These are phyloP conservation scores for Taphrina betulina DNA, from an alignment of 1,139 yeast genomes.

Conservation along the genomic window DNA sequence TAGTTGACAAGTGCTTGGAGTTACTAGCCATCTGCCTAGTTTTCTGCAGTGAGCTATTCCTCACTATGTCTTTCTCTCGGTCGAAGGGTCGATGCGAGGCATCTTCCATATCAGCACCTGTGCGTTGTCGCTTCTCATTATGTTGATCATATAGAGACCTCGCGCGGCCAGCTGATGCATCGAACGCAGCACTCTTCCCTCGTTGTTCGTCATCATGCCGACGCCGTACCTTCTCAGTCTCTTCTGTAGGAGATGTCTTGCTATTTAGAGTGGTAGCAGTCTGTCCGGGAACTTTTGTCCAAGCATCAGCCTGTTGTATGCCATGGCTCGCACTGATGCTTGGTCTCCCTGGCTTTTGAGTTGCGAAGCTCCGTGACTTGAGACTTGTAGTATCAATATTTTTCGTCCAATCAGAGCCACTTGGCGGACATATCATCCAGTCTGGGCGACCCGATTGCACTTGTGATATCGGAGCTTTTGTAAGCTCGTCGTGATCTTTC, in stretches of 20 bases:
- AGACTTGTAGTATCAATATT: slow-evolving; percentile 24
- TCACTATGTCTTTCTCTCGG: slow-evolving; percentile 38
- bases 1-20: slow-evolving; percentile 36
- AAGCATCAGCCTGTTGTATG: too few relatives aligned
- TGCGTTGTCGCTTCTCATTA: slow-evolving; percentile 34
- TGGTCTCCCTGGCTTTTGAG: background rate
- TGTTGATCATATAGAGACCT: slow-evolving; percentile 15
- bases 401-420: slow-evolving; percentile 36
- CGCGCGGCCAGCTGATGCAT: slow-evolving; percentile 2
- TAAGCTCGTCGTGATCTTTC: slow-evolving; percentile 32
- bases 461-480: slow-evolving; percentile 1
- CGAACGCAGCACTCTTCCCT: background rate
- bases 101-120: slow-evolving; percentile 30
- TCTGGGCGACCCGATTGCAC: slow-evolving; percentile 34
- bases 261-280: too few relatives aligned
- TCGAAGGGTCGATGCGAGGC: slow-evolving; percentile 38
- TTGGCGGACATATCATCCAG: slow-evolving; percentile 40
- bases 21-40: slow-evolving; percentile 32
- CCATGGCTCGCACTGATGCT: too few relatives aligned
- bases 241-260: too few relatives aligned
- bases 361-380: slow-evolving; percentile 36
- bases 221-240: too few relatives aligned
- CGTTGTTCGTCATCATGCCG: too few relatives aligned
- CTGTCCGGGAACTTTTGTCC: slow-evolving; percentile 34
- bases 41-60: slow-evolving; percentile 27